These are phyloP conservation scores for Nosema bombycis DNA, from an alignment of 371 early-diverging fungal species.

Conservation along the genomic window DNA sequence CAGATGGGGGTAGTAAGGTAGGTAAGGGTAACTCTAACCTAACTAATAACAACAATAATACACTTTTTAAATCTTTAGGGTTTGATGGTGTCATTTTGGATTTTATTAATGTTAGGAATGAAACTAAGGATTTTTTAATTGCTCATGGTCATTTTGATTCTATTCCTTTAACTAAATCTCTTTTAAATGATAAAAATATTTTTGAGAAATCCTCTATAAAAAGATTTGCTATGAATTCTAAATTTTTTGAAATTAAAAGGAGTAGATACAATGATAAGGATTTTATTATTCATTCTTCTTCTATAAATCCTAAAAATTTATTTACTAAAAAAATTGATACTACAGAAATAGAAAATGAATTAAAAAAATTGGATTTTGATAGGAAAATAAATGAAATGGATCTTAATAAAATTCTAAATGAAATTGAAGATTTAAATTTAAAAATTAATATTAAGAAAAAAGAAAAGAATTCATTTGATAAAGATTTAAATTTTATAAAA, in stretches of 20 bases:
- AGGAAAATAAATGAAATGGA: slow-evolving; percentile 43
- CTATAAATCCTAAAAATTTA: slow-evolving; percentile 43
- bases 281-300: slow-evolving; percentile 34
- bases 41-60: too few species aligned
- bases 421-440: slow-evolving; percentile 7
- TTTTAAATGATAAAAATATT: slow-evolving; percentile 53
- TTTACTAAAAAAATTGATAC: slow-evolving; percentile 43
- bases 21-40: background rate
- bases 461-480: slow-evolving; percentile 32
- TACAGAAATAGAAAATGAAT: slow-evolving; percentile 31
- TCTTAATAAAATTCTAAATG: slow-evolving; percentile 24
- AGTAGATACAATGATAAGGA: slow-evolving; percentile 59
- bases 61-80: slow-evolving; percentile 30
- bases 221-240: slow-evolving; percentile 56
- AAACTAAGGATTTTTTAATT: slow-evolving; percentile 55
- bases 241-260: slow-evolving; percentile 62
- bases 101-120: slow-evolving; percentile 59
- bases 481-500: slow-evolving; percentile 25
- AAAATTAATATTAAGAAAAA: slow-evolving; percentile 16
- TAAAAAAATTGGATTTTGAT: slow-evolving; percentile 34
- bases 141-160: slow-evolving; percentile 53
- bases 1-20: background rate
- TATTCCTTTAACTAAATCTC: slow-evolving; percentile 60
- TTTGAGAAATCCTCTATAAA: slow-evolving; percentile 53
- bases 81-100: slow-evolving; percentile 61